phyloP scores from a whole-genome alignment of 164 flowering plant genomes.

The Stephania japonica region DNA sequence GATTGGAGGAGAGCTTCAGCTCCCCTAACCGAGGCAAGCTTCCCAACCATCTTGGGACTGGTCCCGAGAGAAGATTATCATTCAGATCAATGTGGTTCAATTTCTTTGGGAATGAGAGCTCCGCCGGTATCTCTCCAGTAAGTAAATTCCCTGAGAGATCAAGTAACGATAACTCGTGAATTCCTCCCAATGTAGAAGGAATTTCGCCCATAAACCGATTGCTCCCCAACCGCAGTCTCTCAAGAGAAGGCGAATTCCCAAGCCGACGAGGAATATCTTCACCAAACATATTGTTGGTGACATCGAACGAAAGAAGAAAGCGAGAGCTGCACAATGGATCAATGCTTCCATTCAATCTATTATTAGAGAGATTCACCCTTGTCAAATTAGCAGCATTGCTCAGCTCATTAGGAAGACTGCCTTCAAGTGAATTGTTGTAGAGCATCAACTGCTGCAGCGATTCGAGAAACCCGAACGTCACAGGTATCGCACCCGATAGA shows the following conservation, averaged over 20 bases:
- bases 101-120: slow-evolving; percentile 69
- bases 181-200: slow-evolving; percentile 53
- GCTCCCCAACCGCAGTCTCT: slow-evolving; percentile 65
- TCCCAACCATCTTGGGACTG: slow-evolving; percentile 77
- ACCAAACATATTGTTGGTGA: slow-evolving; percentile 63
- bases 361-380: slow-evolving; percentile 74
- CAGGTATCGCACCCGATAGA: slow-evolving; percentile 63
- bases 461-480: slow-evolving; percentile 45
- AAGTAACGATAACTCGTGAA: slow-evolving; percentile 49
- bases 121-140: slow-evolving; percentile 57
- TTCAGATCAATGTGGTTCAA: slow-evolving; percentile 76
- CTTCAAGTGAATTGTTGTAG: slow-evolving; percentile 86
- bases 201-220: slow-evolving; percentile 63
- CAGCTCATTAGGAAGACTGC: slow-evolving; percentile 58
- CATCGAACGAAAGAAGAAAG: slow-evolving; percentile 75
- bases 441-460: slow-evolving; percentile 69
- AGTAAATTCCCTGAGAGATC: slow-evolving; percentile 76
- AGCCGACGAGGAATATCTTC: slow-evolving; percentile 59
- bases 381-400: slow-evolving; percentile 53
- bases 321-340: slow-evolving; percentile 54
- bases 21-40: slow-evolving; percentile 69
- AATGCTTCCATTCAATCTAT: slow-evolving; percentile 75
- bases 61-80: slow-evolving; percentile 60
- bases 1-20: slow-evolving; percentile 68
- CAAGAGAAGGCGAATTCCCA: slow-evolving; percentile 64